These are phyloP conservation scores for Salix caprea DNA, from an alignment of 345 rosid genomes.

Conservation along the genomic window DNA sequence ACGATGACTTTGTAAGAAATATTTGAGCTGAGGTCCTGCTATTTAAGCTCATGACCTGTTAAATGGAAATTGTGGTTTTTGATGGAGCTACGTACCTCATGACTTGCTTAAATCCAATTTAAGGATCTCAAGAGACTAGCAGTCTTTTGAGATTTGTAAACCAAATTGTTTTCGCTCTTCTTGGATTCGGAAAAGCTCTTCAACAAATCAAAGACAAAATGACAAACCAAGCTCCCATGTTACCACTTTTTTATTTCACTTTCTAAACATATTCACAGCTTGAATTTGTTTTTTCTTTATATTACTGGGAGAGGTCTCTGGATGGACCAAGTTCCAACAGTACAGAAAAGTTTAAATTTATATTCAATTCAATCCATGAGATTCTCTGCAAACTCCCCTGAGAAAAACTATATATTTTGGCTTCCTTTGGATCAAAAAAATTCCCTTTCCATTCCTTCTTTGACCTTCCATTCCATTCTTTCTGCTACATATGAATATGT, in stretches of 20 bases:
- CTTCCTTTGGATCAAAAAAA: constrained; percentile 23
- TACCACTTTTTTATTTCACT: constrained; percentile 8
- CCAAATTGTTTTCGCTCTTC: constrained; percentile 22
- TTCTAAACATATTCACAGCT: not conserved
- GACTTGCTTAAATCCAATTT: constrained; percentile 28
- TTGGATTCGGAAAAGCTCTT: not conserved
- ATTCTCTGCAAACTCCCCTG: constrained; percentile 14
- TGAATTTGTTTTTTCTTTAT: constrained; percentile 22
- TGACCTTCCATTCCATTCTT: constrained; percentile 22
- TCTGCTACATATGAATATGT: constrained; percentile 14
- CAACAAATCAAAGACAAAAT: constrained; percentile 28
- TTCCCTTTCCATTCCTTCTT: constrained; percentile 30
- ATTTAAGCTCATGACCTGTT: too few relatives aligned
- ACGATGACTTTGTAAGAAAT: constrained; percentile 10
- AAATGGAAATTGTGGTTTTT: constrained; percentile 5
- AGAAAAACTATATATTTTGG: not conserved
- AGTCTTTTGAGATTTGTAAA: constrained; percentile 20
- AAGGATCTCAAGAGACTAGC: constrained; percentile 31
- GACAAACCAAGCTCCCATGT: constrained; percentile 46
- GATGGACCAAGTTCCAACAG: constrained; percentile 26
- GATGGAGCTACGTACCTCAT: not conserved
- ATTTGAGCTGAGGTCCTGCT: not conserved
- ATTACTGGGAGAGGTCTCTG: not conserved
- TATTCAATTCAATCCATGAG: constrained; percentile 19
- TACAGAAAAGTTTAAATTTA: constrained; percentile 22